Percentiles rank a stretch among this genome's conserved stretches.
Evolutionary conservation across 306 rosid genomes (phyloP).

Genomic region (Fragaria nilgerrensis): DNA sequence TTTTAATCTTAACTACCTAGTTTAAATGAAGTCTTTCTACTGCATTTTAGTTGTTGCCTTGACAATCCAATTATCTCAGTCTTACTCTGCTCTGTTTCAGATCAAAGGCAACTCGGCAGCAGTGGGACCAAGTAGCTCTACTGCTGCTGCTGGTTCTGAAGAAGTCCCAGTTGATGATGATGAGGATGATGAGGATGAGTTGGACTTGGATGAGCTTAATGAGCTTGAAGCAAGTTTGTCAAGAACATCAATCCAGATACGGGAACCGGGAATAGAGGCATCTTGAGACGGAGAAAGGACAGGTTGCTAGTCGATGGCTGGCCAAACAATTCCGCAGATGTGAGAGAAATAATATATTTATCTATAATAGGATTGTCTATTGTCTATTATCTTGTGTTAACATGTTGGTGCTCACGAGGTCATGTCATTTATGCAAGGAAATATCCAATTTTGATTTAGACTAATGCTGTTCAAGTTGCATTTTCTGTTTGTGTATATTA

Average conservation of each 20-base stretch:
- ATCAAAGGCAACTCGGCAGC: conserved; percentile 16
- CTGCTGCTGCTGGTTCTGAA: conserved; percentile 34
- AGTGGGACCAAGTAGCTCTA: conserved; percentile 51
- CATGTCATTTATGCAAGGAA: conserved; percentile 8
- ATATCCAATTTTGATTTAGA: conserved; percentile 1
- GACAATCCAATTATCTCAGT: neutral
- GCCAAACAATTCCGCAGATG: neutral
- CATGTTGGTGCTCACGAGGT: conserved; percentile 11
- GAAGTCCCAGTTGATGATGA: conserved; percentile 24
- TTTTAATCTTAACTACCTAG: neutral
- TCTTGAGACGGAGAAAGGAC: conserved; percentile 25
- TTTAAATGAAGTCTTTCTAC: neutral
- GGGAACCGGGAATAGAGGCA: conserved; percentile 53
- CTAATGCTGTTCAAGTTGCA: neutral
- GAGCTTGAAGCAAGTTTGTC: conserved; percentile 77
- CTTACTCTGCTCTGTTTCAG: conserved; percentile 14
- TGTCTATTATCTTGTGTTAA: neutral
- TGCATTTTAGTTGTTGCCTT: neutral
- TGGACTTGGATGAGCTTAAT: conserved; percentile 67
- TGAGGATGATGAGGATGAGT: conserved; percentile 45
- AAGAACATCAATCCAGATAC: conserved; percentile 60
- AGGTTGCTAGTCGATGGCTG: neutral
- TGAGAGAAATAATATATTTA: conserved; percentile 13
- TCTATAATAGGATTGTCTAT: neutral
- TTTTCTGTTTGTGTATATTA: neutral